These are phyloP conservation scores for Vicia faba DNA, from an alignment of 306 rosid genomes.

Conservation along the genomic window DNA sequence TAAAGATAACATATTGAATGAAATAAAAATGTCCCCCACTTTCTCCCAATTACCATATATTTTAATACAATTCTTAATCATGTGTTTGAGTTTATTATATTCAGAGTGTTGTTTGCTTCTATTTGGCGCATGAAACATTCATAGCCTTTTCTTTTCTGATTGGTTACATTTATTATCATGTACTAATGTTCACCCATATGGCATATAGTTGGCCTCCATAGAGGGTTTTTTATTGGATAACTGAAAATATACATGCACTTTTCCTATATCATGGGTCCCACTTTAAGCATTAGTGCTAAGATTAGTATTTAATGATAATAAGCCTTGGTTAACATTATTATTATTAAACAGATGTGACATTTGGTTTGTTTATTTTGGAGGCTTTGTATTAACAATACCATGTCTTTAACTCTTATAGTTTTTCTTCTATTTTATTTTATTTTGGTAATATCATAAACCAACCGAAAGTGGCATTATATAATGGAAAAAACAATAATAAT, in stretches of 20 bases:
- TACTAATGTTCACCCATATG: background rate
- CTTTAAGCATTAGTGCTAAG: constrained; percentile 15
- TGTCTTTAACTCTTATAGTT: background rate
- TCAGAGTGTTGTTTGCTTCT: constrained; percentile 22
- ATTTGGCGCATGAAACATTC: constrained; percentile 17
- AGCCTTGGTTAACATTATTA: background rate
- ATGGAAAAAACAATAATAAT: too few relatives aligned
- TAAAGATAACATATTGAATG: background rate
- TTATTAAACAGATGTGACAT: background rate
- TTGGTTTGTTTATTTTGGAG: constrained; percentile 33
- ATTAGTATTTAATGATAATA: constrained; percentile 20
- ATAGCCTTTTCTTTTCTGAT: constrained; percentile 26
- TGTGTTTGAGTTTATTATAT: background rate
- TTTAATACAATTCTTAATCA: background rate
- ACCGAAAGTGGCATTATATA: constrained; percentile 3
- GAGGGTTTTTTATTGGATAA: background rate
- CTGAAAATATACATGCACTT: background rate
- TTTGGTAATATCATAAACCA: constrained; percentile 21
- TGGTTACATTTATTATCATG: constrained; percentile 1
- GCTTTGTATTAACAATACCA: constrained; percentile 7
- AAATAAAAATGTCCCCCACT: background rate
- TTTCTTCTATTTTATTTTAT: constrained; percentile 3
- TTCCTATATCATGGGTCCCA: constrained; percentile 4
- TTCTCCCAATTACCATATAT: background rate
- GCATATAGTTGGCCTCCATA: background rate